Conservation (phyloP, 805 yeast species). For the Yamadazyma olivae region DNA sequence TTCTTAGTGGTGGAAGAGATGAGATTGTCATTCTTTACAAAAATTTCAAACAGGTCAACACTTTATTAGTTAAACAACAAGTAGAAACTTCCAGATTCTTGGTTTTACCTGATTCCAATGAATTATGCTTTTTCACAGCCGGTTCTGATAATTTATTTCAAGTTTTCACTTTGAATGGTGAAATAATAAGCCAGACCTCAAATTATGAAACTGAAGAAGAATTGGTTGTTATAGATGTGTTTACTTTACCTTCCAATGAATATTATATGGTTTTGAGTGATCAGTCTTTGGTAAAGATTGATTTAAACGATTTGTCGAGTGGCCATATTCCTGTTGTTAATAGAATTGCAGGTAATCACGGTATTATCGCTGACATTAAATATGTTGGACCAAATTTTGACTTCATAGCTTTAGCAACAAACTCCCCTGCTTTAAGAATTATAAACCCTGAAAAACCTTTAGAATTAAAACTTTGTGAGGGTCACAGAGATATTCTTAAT, state of each 20-base stretch:
- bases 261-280: constrained; percentile 69
- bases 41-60: constrained; percentile 54
- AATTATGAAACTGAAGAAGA: constrained; percentile 70
- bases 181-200: constrained; percentile 44
- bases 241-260: constrained; percentile 25
- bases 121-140: constrained; percentile 50
- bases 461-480: constrained; percentile 65
- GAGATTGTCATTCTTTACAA: constrained; percentile 63
- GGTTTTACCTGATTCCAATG: constrained; percentile 8
- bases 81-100: constrained; percentile 67
- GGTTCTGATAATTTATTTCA: constrained; percentile 73
- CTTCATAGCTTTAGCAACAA: constrained; percentile 82
- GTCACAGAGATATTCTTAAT: constrained; percentile 84
- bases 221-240: constrained; percentile 61
- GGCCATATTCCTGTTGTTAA: constrained; percentile 41
- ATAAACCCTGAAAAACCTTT: constrained; percentile 60
- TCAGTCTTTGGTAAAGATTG: constrained; percentile 67
- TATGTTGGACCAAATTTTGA: constrained; percentile 63
- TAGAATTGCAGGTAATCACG: constrained; percentile 88
- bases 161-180: constrained; percentile 57
- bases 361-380: constrained; percentile 87
- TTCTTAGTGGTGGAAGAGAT: constrained; percentile 89
- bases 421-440: constrained; percentile 83
- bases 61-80: constrained; percentile 71
- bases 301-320: constrained; percentile 20